Evolutionary conservation across 345 rosid genomes (phyloP), one percentile per base, ranked within the genome.

Genomic region (Stellera chamaejasme): DNA sequence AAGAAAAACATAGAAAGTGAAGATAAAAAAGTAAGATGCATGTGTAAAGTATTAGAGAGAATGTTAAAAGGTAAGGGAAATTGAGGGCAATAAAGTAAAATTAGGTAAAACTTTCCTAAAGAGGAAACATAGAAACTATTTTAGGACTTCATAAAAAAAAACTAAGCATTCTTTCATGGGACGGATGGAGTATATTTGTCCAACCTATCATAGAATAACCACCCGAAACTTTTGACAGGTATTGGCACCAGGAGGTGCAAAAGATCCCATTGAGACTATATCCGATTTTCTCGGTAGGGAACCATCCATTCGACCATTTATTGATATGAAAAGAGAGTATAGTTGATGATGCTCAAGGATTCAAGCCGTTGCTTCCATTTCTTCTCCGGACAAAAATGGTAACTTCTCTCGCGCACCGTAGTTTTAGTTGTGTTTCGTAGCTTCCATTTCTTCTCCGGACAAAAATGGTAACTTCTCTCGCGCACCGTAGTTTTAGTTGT

Each of bases 231-330:
- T 27, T 46, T 63, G 58, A 62, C 70, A 92, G 97, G 97, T 93
- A 42, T 68, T 93, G 72, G 84, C 89, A 11, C 84, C 79, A 0
- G 97, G 99, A 71, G 96, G 96, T 65, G 69, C 91, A 13, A 88
- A 80, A 66, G 91, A 88, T 10, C 87, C 96, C 32, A 64, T 93
- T 59, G 89, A 88, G 67, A 68, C 81, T 60, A 69, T 93, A 25
- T 64, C 90, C 0, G 89, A 77, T 61, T 93, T 88, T 64, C 97
- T 93, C 14, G 99, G 99, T 66, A 78, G 96, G 66, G 96, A 86
- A 72, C 97, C 99, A 55, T 86, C 97, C 26, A 74, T 75, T 58
- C 83, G 78, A 71, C 84, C 97, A 62, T 93, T 81, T 68, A 58
- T 89, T 27, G 84, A 81, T 52, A 65, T 68, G 76, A 76, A 75